These are phyloP conservation scores for Paspalum vaginatum DNA, from an alignment of 176 grass and related monocot genomes.

Conservation along the genomic window DNA sequence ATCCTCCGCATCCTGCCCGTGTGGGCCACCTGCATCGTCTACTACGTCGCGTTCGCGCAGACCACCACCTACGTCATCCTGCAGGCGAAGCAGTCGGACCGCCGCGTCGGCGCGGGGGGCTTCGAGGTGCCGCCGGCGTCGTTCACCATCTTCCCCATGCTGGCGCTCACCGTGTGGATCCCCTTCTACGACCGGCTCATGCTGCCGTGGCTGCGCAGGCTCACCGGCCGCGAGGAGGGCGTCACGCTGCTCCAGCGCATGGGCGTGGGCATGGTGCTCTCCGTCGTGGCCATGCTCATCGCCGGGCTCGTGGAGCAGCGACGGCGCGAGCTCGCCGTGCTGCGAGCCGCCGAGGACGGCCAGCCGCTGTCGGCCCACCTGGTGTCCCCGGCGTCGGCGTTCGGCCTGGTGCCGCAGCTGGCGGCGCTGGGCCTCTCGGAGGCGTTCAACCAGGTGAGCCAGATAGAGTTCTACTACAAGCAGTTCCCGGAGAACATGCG, in stretches of 20 bases:
- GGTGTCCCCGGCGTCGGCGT: constrained; percentile 50
- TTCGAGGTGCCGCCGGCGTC: constrained; percentile 61
- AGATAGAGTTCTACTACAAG: constrained; percentile 84
- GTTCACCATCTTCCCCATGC: constrained; percentile 68
- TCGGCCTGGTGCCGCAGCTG: constrained; percentile 73
- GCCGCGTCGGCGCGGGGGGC: constrained; percentile 30
- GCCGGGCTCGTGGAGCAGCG: constrained; percentile 44
- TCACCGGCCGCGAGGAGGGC: constrained; percentile 54
- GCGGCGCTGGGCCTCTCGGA: constrained; percentile 56
- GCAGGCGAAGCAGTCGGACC: constrained; percentile 59
- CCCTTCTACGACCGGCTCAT: constrained; percentile 63
- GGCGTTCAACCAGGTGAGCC: constrained; percentile 72
- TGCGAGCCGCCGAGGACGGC: background rate
- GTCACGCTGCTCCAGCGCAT: constrained; percentile 72
- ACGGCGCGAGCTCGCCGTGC: constrained; percentile 29
- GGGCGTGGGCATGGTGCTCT: constrained; percentile 63
- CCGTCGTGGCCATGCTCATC: constrained; percentile 53
- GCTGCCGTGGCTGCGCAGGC: constrained; percentile 42
- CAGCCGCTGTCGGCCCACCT: background rate
- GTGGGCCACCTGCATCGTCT: constrained; percentile 64
- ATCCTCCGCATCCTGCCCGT: constrained; percentile 58
- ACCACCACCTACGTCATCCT: constrained; percentile 63
- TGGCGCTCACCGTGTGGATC: constrained; percentile 73
- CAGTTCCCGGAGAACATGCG: constrained; percentile 86
- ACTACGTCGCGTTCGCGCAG: constrained; percentile 49